A percentile compares a stretch with the other conserved stretches of the same genome.
Evolutionary conservation across 2,329 filamentous ascomycete species (phyloP).

Genomic region (Epichloe bromicola): DNA sequence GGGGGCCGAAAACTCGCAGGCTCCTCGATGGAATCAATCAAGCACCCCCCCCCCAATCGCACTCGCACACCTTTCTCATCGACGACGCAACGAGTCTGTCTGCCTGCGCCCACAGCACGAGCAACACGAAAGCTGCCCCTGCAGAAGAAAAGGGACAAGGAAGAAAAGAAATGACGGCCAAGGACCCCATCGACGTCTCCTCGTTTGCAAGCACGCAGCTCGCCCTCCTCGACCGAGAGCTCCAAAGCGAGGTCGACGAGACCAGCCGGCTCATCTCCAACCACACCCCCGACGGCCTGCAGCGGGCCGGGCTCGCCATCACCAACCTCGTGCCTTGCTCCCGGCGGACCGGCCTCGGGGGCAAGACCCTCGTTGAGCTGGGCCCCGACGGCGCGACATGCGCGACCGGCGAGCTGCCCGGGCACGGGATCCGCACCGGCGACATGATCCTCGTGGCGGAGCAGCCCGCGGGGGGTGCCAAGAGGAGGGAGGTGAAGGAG

Average conservation of each 20-base stretch:
- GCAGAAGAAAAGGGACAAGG: neutral
- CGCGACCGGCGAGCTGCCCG: conserved; percentile 42
- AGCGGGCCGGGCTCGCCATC: conserved; percentile 67
- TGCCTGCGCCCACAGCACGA: no score
- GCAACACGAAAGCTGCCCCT: no score
- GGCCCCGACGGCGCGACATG: conserved; percentile 56
- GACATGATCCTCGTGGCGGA: conserved; percentile 69
- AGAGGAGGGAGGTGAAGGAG: conserved; percentile 59
- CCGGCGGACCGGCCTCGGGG: conserved; percentile 78
- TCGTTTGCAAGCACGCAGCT: conserved; percentile 61
- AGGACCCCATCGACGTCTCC: conserved; percentile 44
- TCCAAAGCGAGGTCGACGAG: conserved; percentile 58
- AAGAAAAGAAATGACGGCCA: conserved; percentile 19
- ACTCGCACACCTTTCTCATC: no score
- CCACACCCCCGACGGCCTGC: conserved; percentile 54
- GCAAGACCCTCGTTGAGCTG: conserved; percentile 81
- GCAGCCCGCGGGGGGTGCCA: conserved; percentile 58
- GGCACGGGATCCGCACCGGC: conserved; percentile 63
- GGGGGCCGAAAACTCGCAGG: no score
- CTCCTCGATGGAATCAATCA: no score
- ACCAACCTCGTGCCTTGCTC: conserved; percentile 61
- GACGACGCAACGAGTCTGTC: no score
- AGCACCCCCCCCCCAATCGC: no score
- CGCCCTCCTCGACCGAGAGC: conserved; percentile 55
- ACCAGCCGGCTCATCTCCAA: conserved; percentile 53